phyloP scores from a whole-genome alignment of 1,139 yeast species.

The Yamadazyma jaroonii region DNA sequence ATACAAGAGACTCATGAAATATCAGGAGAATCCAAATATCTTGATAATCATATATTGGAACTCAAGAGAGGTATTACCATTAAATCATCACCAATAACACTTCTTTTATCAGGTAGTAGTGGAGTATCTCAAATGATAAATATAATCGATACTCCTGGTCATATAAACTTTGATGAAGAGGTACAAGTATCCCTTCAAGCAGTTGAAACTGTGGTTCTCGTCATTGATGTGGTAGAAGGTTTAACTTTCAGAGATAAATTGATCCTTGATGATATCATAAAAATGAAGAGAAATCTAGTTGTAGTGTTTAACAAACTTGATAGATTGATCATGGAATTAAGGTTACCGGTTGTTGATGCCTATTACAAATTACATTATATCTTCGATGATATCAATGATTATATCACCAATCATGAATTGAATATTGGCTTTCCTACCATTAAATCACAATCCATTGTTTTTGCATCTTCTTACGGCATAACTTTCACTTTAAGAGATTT shows the following conservation, averaged over 20 bases:
- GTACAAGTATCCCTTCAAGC: constrained; percentile 53
- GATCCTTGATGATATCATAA: constrained; percentile 48
- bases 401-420: constrained; percentile 33
- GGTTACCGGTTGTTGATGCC: constrained; percentile 71
- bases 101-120: constrained; percentile 55
- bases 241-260: constrained; percentile 52
- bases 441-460: constrained; percentile 77
- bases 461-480: constrained; percentile 65
- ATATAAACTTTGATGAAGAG: constrained; percentile 79
- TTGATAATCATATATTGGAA: constrained; percentile 73
- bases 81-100: constrained; percentile 59
- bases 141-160: constrained; percentile 89
- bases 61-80: constrained; percentile 68
- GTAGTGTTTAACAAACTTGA: constrained; percentile 83
- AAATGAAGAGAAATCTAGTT: constrained; percentile 48
- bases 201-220: constrained; percentile 65
- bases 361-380: constrained; percentile 62
- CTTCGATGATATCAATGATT: constrained; percentile 63
- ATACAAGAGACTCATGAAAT: constrained; percentile 58
- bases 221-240: constrained; percentile 88
- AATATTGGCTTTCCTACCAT: constrained; percentile 25
- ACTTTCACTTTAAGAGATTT: constrained; percentile 68
- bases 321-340: constrained; percentile 71
- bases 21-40: constrained; percentile 44
- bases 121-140: constrained; percentile 61